Evolutionary conservation across 768 basidiomycete genomes (phyloP).

Genomic region (Lactarius indigo): DNA sequence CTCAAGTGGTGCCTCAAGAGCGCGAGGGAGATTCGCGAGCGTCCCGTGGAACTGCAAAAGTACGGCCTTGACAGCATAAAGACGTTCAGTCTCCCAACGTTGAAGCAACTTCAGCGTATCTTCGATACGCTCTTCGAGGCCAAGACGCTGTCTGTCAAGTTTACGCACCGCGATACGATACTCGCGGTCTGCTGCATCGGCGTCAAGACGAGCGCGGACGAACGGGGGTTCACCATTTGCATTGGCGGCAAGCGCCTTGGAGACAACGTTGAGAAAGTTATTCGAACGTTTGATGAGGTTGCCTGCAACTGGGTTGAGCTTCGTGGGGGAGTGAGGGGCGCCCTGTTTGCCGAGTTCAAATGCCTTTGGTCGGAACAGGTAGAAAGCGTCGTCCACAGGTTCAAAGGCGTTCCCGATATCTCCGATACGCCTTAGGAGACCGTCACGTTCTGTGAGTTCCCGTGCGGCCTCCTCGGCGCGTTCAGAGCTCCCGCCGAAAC

Average conservation of each 20-base stretch:
- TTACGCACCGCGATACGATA: constrained; percentile 80
- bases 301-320: constrained; percentile 44
- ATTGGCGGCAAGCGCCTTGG: constrained; percentile 57
- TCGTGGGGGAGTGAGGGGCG: constrained; percentile 30
- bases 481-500: constrained; percentile 74
- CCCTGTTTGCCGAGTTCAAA: constrained; percentile 53
- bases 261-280: constrained; percentile 65
- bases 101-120: constrained; percentile 77
- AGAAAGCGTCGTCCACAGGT: constrained; percentile 72
- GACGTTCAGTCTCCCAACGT: constrained; percentile 79
- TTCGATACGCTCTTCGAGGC: constrained; percentile 82
- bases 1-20: constrained; percentile 60
- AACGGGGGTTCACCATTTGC: constrained; percentile 59
- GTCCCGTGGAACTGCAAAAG: constrained; percentile 86
- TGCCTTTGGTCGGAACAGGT: constrained; percentile 81
- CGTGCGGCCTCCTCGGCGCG: constrained; percentile 68
- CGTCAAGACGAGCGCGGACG: constrained; percentile 69
- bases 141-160: constrained; percentile 81
- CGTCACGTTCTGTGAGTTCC: constrained; percentile 51
- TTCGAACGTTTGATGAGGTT: constrained; percentile 66
- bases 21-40: constrained; percentile 65
- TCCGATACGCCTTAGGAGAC: constrained; percentile 66
- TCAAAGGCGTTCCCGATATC: constrained; percentile 83
- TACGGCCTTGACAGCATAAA: constrained; percentile 85
- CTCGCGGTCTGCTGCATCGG: constrained; percentile 72